Conservation (phyloP, 495 filamentous ascomycete genomes). For the Saxophila tyrrhenica region DNA sequence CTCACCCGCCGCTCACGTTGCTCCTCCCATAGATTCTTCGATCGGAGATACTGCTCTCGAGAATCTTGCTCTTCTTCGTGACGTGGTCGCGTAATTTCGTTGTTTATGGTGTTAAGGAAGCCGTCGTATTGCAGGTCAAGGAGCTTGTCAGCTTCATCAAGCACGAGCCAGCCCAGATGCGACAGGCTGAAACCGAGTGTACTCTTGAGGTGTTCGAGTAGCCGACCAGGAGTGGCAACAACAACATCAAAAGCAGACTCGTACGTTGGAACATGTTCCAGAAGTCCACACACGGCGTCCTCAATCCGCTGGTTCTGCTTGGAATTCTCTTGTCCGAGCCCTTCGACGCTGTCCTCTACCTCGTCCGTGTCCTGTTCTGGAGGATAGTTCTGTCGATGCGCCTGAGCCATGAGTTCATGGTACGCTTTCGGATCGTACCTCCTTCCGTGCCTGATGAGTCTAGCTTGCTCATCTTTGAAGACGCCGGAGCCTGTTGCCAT, state of each 20-base stretch:
- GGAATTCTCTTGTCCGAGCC: slow-evolving; percentile 24
- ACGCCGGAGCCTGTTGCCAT: slow-evolving; percentile 69
- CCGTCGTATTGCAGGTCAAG: slow-evolving; percentile 80
- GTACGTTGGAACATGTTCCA: slow-evolving; percentile 50
- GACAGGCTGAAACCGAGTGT: slow-evolving; percentile 69
- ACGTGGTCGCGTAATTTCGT: neutral
- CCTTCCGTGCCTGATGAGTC: slow-evolving; percentile 51
- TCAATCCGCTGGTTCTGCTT: slow-evolving; percentile 13
- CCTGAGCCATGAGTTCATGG: slow-evolving; percentile 22
- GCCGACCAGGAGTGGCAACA: slow-evolving; percentile 81
- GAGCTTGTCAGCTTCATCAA: slow-evolving; percentile 89
- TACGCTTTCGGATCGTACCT: slow-evolving; percentile 49
- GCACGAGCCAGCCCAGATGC: slow-evolving; percentile 70
- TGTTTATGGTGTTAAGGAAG: slow-evolving; percentile 10
- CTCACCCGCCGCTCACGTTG: slow-evolving; percentile 34
- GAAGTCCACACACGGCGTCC: slow-evolving; percentile 32
- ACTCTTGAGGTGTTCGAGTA: slow-evolving; percentile 79
- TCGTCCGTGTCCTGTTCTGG: slow-evolving; percentile 38
- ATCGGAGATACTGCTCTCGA: slow-evolving; percentile 31
- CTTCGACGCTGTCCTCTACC: slow-evolving; percentile 36
- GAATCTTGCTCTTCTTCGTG: slow-evolving; percentile 29
- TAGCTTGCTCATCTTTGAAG: slow-evolving; percentile 61
- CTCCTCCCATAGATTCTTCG: slow-evolving; percentile 24
- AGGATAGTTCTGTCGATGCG: slow-evolving; percentile 21
- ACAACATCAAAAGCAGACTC: slow-evolving; percentile 73